Evolutionary conservation across 148 eudicot genomes (phyloP), one percentile per base, ranked within the genome.

Genomic region (Cornus florida): DNA sequence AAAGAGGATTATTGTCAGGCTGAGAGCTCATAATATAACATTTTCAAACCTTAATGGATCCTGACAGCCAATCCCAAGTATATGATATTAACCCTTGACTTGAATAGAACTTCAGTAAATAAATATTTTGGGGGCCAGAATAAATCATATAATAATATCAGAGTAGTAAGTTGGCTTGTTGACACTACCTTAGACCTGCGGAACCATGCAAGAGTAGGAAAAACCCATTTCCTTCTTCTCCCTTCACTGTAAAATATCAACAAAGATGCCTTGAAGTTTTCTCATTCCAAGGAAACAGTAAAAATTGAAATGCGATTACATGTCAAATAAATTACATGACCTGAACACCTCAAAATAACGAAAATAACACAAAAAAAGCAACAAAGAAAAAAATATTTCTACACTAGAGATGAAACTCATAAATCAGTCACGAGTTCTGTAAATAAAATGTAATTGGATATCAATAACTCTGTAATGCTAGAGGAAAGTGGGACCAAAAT

Each of bases 141-240:
- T 16, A 46, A 23, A 75, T 13, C 59, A 57, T 32, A 38, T 12
- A 46, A 79, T 57, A 77, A 35, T 53, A 70, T 20, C 80, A 78
- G 24, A 57, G n/a, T 32, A n/a, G 62, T 17, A 41, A 67, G 53
- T 79, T 7, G 50, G 46, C 35, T 28, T 66, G 33, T 7, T 31
- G 72, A 70, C 22, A 82, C 41, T 85, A 96, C 98, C 99, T 91
- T 84, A 13, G 78, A 70, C 46, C 60, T 75, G 46, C 83, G 69
- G 74, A 88, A 86, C 78, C 87, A 91, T 76, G 82, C 78, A 33
- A 96, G 92, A 56, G 88, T 88, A 53, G 99, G 99, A 73, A 96
- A 92, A 80, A 92, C 84, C 99, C 99, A 96, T 82, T 92, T 93
- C 82, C 98, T 91, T 84, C 99, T 90, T 84, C 95, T 92, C 76